phyloP scores from a whole-genome alignment of 2,329 filamentous ascomycete species.

The Xylaria sp. region DNA sequence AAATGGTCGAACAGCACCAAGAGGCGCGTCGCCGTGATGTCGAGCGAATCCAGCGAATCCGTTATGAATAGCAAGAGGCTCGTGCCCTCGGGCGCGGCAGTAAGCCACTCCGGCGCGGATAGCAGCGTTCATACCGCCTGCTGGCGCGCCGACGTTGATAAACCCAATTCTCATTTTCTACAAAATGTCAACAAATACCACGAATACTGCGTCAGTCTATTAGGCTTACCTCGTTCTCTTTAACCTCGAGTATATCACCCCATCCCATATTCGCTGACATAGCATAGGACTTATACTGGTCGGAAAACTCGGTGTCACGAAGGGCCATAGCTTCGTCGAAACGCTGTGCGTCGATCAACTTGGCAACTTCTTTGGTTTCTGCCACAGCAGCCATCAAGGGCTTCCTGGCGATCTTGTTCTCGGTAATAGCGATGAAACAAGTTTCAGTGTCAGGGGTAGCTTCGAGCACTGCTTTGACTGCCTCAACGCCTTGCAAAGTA shows the following conservation, averaged over 20 bases:
- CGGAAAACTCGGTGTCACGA: slow-evolving; percentile 91
- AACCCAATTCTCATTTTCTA: slow-evolving; percentile 93
- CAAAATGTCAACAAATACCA: slow-evolving; percentile 44
- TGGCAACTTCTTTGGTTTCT: slow-evolving; percentile 84
- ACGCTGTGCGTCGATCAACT: slow-evolving; percentile 83
- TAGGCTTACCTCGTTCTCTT: slow-evolving; percentile 72
- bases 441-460: slow-evolving; percentile 89
- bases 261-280: slow-evolving; percentile 88
- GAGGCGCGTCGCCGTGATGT: slow-evolving; percentile 84
- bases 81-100: slow-evolving; percentile 91
- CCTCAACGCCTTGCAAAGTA: slow-evolving; percentile 93
- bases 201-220: not conserved
- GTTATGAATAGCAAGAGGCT: slow-evolving; percentile 92
- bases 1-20: slow-evolving; percentile 85
- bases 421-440: slow-evolving; percentile 93
- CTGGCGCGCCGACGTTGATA: slow-evolving; percentile 95
- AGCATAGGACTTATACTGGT: slow-evolving; percentile 90
- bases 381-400: slow-evolving; percentile 88
- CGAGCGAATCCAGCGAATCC: slow-evolving; percentile 94
- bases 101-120: slow-evolving; percentile 93
- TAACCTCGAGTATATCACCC: slow-evolving; percentile 70
- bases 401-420: slow-evolving; percentile 96
- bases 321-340: slow-evolving; percentile 89
- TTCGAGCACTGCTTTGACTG: slow-evolving; percentile 89
- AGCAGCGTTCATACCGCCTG: slow-evolving; percentile 97